Base-by-base conservation (phyloP, 2,329 filamentous ascomycete species). In the Thermothelomyces thermophilus region DNA sequence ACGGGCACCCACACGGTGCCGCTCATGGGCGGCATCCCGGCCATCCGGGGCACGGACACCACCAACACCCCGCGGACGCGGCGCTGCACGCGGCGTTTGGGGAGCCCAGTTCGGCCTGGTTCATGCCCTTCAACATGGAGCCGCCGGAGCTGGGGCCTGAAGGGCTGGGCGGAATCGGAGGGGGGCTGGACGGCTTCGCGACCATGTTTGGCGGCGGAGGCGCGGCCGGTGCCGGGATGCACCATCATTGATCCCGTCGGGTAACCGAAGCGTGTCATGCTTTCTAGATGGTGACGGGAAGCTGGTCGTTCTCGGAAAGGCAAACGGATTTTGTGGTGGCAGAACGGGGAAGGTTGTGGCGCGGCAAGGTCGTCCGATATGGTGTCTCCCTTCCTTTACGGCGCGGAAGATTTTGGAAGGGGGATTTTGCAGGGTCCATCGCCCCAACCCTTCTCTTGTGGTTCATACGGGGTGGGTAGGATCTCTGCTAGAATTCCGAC, bases 61-160 rank as follows among this genome's bases (percentile, higher is more conserved):
- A 64, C 13, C n/a, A 6, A 58, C 61, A 31, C 61, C 64, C 40
- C 55, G 61, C 19, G 31, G 58, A 61, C 22, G 58, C 58, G 10
- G 60, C 60, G 17, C 53, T 66, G 41, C 60, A 64, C 19, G 58
- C 60, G 10, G 59, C 60, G 1, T 64, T 64, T 40, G 62, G 59
- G 3, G 77, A 80, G 53, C 70, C 75, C 2, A 76, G 72, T 44
- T 84, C 83, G 46, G 87, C 86, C 5, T 97, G 90, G 87, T 95
- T 94, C 66, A 83, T 95, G 73, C 89, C 90, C 1, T 95, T 95
- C 68, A 94, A 95, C 63, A 82, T 95, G 68, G 87, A 93, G 51
- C 87, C 89, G 17, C 82, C 86, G 0, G 79, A 82, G 50, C 67
- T 79, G 36, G 69, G 70, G 6, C 75, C 76, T 47, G 76, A 78